A percentile compares a stretch with the other conserved stretches of the same genome.
Conservation (phyloP, 164 flowering plant genomes). For the Vitis vinifera region ASM3070453v1 NC_081811.1:380001-380500, state of each 20-base stretch:
- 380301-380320: not conserved
- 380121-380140: no score
- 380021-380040: no score
- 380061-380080: no score
- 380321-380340: conserved; percentile 33
- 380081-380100: no score
- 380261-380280: not conserved
- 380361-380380: conserved; percentile 22
- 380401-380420: conserved; percentile 69
- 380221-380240: not conserved
- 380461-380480: conserved; percentile 65
- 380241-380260: conserved; percentile 1
- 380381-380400: conserved; percentile 20
- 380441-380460: conserved; percentile 78
- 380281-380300: not conserved
- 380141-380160: no score
- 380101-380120: no score
- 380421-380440: conserved; percentile 80
- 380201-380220: not conserved
- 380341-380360: conserved; percentile 19
- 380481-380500: conserved; percentile 75
- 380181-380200: not conserved
- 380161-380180: no score
- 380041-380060: no score
- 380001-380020: no score